A percentile compares a stretch with the other conserved stretches of the same genome.
These are phyloP conservation scores for Colletotrichum echinochloae DNA, from an alignment of 2,329 filamentous ascomycete species.

Conservation along the genomic window DNA sequence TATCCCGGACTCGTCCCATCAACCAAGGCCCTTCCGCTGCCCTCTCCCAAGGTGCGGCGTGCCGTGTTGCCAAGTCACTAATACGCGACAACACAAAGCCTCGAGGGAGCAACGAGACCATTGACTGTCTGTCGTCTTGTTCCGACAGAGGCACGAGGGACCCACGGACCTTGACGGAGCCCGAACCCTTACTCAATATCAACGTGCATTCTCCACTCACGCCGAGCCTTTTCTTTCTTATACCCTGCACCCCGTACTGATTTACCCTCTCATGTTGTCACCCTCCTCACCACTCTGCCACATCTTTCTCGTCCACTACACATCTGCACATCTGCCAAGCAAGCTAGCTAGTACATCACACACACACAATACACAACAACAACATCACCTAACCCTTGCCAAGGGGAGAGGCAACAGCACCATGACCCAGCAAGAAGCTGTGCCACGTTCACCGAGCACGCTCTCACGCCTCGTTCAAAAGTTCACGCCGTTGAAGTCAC, in stretches of 20 bases:
- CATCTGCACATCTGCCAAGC: constrained; percentile 1
- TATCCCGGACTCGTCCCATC: background rate
- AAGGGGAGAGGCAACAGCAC: constrained; percentile 13
- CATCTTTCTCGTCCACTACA: background rate
- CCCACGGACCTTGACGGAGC: constrained; percentile 3
- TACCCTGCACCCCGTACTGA: constrained; percentile 17
- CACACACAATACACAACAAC: background rate
- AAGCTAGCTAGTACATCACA: background rate
- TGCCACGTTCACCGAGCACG: constrained; percentile 33
- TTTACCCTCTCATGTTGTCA: constrained; percentile 7
- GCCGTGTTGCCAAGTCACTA: constrained; percentile 20
- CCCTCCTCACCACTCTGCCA: background rate
- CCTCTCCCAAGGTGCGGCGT: background rate
- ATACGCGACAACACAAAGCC: constrained; percentile 8
- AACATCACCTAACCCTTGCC: background rate
- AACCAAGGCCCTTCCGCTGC: constrained; percentile 6
- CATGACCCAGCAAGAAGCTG: constrained; percentile 16
- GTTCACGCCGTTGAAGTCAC: constrained; percentile 25
- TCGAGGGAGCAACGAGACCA: background rate
- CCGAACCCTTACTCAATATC: constrained; percentile 31
- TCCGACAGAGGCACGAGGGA: background rate
- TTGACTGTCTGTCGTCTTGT: background rate
- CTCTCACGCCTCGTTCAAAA: constrained; percentile 42
- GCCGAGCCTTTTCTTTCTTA: background rate
- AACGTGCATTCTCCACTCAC: constrained; percentile 5